Evolutionary conservation across 805 yeast species (phyloP).

Genomic region (Saccharomycopsis sp.): DNA sequence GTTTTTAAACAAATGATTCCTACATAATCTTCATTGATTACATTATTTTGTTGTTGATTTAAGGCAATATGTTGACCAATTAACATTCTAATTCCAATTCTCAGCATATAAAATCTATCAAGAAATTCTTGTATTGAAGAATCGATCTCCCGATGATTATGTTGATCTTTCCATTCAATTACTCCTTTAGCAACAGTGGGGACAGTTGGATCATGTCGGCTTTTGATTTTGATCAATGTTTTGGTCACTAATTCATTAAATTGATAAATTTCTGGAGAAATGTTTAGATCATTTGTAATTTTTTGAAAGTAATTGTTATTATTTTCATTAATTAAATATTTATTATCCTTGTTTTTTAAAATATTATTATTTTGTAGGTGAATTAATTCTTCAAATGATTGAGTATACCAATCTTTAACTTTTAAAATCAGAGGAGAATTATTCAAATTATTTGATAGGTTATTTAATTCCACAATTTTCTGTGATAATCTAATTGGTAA

Average conservation of each 20-base stretch:
- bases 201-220: conserved; percentile 86
- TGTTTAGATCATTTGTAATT: conserved; percentile 43
- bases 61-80: conserved; percentile 92
- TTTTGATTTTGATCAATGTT: conserved; percentile 59
- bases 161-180: conserved; percentile 65
- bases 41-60: conserved; percentile 48
- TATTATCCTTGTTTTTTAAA: conserved; percentile 32
- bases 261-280: conserved; percentile 66
- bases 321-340: conserved; percentile 25
- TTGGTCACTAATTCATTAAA: conserved; percentile 62
- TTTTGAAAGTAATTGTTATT: conserved; percentile 37
- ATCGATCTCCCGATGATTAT: conserved; percentile 35
- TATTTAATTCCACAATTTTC: conserved; percentile 74
- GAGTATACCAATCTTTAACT: conserved; percentile 85
- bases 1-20: conserved; percentile 85
- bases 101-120: conserved; percentile 80
- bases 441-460: conserved; percentile 64
- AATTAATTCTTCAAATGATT: conserved; percentile 77
- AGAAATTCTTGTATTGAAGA: conserved; percentile 69
- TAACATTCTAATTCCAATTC: conserved; percentile 88
- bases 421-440: conserved; percentile 65
- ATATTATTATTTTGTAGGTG: conserved; percentile 48
- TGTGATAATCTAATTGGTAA: conserved; percentile 80
- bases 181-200: conserved; percentile 90
- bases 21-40: conserved; percentile 54